Base-by-base conservation (phyloP, 73 alveolate species). In the Effrenium voratum region DNA sequence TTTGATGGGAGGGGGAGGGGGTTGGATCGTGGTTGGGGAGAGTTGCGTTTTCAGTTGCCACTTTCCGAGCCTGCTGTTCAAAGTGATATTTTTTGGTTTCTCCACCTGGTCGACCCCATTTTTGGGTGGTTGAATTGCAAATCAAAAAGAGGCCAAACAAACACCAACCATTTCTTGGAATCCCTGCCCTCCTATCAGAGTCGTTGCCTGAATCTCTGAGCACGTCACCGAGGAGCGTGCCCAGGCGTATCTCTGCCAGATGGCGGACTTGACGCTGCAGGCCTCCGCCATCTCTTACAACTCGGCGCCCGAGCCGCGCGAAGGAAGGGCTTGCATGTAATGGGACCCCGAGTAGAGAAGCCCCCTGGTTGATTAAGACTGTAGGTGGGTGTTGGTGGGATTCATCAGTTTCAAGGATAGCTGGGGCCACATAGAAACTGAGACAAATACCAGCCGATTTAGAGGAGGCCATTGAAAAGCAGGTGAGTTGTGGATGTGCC, bases 251-350 rank as follows among this genome's bases (percentile, higher is more conserved):
- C 86, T 76, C 24, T 40, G 60, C 24, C 60, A 76, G 86, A 76
- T 76, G 86, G 40, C 43, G 41, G 13, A 40, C 41, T 22, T 76
- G 60, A 43, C 86, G 15, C 24, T 76, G 36, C 60, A 76, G 30
- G 43, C 43, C 60, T 36, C 86, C 19, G 86, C 86, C 60, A 41
- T 76, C 52, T 41, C 86, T 24, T 38, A 41, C 86, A 76, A 76
- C 59, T 38, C 86, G 13, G 86, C 86, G 41, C 6, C 86, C 4
- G 24, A 22, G 86, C 86, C n/a, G n/a, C n/a, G n/a, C n/a, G n/a
- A n/a, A n/a, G n/a, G n/a, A n/a, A n/a, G n/a, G n/a, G n/a, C n/a
- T n/a, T n/a, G n/a, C n/a, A n/a, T n/a, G n/a, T n/a, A n/a, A n/a
- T n/a, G n/a, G n/a, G n/a, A n/a, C n/a, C n/a, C n/a, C n/a, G n/a